Base-by-base conservation (phyloP, 441 rosid genomes). In the Pelargonium citronellum region DNA sequence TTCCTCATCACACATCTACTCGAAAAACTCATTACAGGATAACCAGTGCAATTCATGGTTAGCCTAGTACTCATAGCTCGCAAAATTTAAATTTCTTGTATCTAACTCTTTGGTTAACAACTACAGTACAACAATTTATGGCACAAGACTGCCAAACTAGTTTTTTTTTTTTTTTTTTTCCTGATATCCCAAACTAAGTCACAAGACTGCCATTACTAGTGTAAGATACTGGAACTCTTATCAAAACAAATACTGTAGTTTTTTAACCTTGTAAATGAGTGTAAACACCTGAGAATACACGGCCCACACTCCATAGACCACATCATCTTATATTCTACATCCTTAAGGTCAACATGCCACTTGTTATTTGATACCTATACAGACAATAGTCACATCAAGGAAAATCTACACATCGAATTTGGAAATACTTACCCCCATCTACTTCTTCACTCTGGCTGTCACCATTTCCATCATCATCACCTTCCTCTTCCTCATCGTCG, bases 401-500 rank as follows among this genome's bases (percentile, higher is more conserved):
- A 64, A 58, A 51, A 63, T 16, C 5, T 11, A 47, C 9, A 66
- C 15, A 16, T 44, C 30, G 0, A n/a, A 30, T 27, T n/a, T 20
- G 66, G 17, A 4, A 55, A 75, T 46, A 73, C 80, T 79, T 73
- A 87, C 87, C 89, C 44, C 77, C 85, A 37, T 82, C 75, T 3
- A 44, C 47, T 53, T 83, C 86, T 67, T 83, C 89, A 74, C 87
- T 81, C 69, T 80, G 82, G 72, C 85, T 80, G 11, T 71, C 82
- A 69, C 74, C 80, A 70, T 78, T 78, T 2, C 69, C 79, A 39
- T 75, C 75, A 5, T 71, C 77, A 5, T 76, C 85, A 12, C 72
- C 82, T 5, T 78, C 83, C 0, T 81, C 82, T 15, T 73, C 80
- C 1, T 83, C 81, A 0, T 83, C 81, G 0, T 78, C 81, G 0